Evolutionary conservation across 306 rosid genomes (phyloP), one percentile per base, ranked within the genome.

Genomic region (Pyrus bretschneideri): DNA sequence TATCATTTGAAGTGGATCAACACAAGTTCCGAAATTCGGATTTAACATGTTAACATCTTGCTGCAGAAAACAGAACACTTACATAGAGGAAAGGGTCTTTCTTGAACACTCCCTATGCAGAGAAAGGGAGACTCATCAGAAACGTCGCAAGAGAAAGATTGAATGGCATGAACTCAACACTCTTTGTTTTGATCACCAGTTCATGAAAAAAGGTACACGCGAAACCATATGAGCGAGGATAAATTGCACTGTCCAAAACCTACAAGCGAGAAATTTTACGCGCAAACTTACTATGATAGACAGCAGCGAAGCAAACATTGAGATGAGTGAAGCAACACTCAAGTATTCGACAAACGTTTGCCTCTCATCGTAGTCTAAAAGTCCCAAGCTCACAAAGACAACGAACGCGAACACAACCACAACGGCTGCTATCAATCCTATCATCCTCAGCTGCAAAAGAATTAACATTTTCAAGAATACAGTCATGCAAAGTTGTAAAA

Each of bases 271-370:
- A 46, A 18, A 8, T 74, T 6, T n/a, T 66, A 13, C 0, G 0
- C 17, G 27, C 22, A 30, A 69, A 85, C 86, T 73, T 76, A 82
- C 88, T 62, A 85, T 85, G 68, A 85, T 59, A 30, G 82, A 76
- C 59, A 85, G 66, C 3, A 86, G 88, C 6, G 86, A 82, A 69
- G 86, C 88, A 73, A 82, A 82, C 88, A 85, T 85, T 64, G 84
- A 76, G 71, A 79, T 79, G 29, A 85, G 86, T 3, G 88, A 76
- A 67, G 70, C 78, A 57, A 82, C 72, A 70, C 88, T 79, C 75
- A 85, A 51, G 29, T 42, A 73, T 17, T 86, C 86, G 4, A 82
- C 80, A 12, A 85, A 81, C 12, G 11, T 19, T 70, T 74, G 80
- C 51, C 88, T 67, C 11, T n/a, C 8, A 5, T 68, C 27, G 45